Evolutionary conservation across 768 basidiomycete genomes (phyloP), one percentile per base, ranked within the genome.

Genomic region (Scleroderma bovista): DNA sequence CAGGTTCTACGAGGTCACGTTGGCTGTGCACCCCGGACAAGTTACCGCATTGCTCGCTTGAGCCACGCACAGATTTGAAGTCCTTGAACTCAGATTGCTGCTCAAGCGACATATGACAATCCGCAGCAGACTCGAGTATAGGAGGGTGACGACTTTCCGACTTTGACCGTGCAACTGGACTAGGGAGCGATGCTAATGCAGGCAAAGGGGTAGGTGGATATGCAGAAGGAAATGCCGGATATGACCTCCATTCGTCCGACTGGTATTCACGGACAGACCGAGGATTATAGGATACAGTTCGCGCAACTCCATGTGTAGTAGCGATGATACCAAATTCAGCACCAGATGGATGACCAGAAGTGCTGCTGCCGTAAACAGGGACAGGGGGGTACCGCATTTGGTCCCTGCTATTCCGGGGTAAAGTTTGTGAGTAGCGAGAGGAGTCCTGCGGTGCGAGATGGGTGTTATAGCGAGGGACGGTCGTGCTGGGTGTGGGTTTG

Each of bases 141-240:
- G 51, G 49, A 20, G 60, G 55, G 46, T 66, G 61, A 22, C 52
- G 44, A 19, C 19, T 22, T 32, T 50, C 44, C 20, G 44, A 47
- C 31, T 48, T 48, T 13, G 47, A 12, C 13, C 50, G 26, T 10
- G 45, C 51, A 16, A 55, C 45, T 17, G 49, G 60, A 9, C 40
- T 44, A 51, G 63, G 69, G 42, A 71, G 68, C 17, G 60, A 63
- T 22, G 70, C 57, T 3, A 72, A 64, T 16, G 66, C 64, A 19
- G 69, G 69, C n/a, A 80, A 56, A 11, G 85, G 86, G 13, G 84
- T 87, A 0, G 84, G 73, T 9, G 86, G 86, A 58, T 89, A 89
- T 31, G 87, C 87, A 5, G 87, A 80, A 26, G 87, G 87, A 46
- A 88, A 83, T 16, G 82, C 72, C 12, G 86, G 86, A 56, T 88